Percentiles rank a stretch among this genome's conserved stretches.
These are phyloP conservation scores for Agroathelia rolfsii DNA, from an alignment of 1,284 basidiomycete genomes.

Conservation along the genomic window DNA sequence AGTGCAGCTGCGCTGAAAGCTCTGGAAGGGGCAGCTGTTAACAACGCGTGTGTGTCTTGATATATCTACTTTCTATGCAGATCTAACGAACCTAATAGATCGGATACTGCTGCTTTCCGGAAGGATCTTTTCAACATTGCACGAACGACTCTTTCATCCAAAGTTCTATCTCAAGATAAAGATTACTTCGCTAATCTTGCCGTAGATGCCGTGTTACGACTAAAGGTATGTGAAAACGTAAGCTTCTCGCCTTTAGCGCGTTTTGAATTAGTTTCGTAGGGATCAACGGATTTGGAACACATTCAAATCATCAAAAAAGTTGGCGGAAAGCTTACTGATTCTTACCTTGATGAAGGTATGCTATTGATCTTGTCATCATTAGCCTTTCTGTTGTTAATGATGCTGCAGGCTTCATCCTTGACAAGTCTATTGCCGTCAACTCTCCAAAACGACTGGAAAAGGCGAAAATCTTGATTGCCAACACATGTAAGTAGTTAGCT, in stretches of 20 bases:
- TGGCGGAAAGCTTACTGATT: constrained; percentile 96
- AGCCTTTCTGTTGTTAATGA: constrained; percentile 3
- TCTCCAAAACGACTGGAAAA: constrained; percentile 93
- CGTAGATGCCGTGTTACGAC: constrained; percentile 90
- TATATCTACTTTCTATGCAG: not conserved
- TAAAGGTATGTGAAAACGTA: constrained; percentile 51
- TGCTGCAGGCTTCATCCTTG: constrained; percentile 86
- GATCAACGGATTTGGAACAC: constrained; percentile 94
- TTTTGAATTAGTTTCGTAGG: constrained; percentile 33
- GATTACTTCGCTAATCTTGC: constrained; percentile 98
- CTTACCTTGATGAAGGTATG: constrained; percentile 92
- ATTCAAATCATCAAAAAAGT: constrained; percentile 99
- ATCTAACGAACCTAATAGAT: constrained; percentile 28
- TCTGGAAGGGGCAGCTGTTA: constrained; percentile 72
- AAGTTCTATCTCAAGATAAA: constrained; percentile 96
- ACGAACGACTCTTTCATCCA: constrained; percentile 90
- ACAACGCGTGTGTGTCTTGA: constrained; percentile 62
- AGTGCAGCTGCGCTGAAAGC: constrained; percentile 80
- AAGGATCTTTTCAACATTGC: constrained; percentile 95
- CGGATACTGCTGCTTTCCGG: constrained; percentile 71
- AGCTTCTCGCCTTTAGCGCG: constrained; percentile 1
- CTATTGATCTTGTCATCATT: constrained; percentile 1
- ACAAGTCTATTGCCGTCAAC: constrained; percentile 93
- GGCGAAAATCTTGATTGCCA: constrained; percentile 94
- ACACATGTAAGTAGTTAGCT: constrained; percentile 64